Conservation (phyloP, 305 asterid species). For the Fraxinus angustifolia region DNA sequence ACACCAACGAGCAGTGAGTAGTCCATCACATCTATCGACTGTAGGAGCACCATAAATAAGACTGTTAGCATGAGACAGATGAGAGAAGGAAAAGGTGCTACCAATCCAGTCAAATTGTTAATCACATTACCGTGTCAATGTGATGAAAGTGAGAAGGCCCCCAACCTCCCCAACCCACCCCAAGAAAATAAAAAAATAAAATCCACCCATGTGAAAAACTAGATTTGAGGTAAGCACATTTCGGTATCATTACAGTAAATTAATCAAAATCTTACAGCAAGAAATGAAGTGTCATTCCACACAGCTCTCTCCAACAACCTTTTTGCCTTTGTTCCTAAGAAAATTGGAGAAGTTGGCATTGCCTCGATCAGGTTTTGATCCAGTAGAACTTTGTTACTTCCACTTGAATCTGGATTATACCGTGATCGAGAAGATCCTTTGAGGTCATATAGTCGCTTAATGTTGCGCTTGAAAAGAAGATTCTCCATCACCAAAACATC, state of each 20-base stretch:
- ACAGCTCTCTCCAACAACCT: slow-evolving; percentile 79
- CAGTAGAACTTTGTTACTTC: slow-evolving; percentile 80
- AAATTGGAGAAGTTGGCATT: slow-evolving; percentile 92
- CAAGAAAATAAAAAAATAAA: not conserved
- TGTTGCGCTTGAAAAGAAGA: slow-evolving; percentile 69
- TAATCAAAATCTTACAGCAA: slow-evolving; percentile 59
- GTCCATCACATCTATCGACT: slow-evolving; percentile 88
- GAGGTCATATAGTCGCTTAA: slow-evolving; percentile 70
- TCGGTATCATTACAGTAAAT: slow-evolving; percentile 1
- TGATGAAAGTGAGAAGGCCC: not conserved
- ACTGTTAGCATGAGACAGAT: not conserved
- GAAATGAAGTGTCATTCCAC: slow-evolving; percentile 91
- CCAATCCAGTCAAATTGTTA: not conserved
- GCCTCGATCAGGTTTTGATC: slow-evolving; percentile 85
- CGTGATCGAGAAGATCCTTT: slow-evolving; percentile 88
- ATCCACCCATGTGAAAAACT: not conserved
- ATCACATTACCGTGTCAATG: not conserved
- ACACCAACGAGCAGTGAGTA: slow-evolving; percentile 77
- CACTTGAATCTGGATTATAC: slow-evolving; percentile 85
- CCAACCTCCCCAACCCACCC: not conserved
- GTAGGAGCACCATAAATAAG: slow-evolving; percentile 18
- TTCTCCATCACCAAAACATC: slow-evolving; percentile 94
- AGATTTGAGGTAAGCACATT: not conserved
- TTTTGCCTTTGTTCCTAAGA: slow-evolving; percentile 81
- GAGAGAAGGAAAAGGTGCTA: not conserved